Percentiles rank a stretch among this genome's conserved stretches.
phyloP scores from a whole-genome alignment of 2,329 filamentous ascomycete genomes.

The Didymella pinodella region DNA sequence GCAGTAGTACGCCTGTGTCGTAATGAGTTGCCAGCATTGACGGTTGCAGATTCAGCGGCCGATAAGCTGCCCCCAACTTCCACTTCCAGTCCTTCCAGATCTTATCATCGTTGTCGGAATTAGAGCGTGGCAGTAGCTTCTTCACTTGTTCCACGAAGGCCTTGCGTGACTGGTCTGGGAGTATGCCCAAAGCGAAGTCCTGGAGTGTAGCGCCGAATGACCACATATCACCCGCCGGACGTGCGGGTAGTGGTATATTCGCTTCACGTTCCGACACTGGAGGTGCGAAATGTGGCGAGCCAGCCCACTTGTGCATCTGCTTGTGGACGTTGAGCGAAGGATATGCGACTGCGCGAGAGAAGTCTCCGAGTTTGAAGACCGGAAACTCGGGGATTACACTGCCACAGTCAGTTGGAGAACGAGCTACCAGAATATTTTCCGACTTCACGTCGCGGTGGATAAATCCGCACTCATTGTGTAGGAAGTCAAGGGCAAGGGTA shows the following conservation, averaged over 20 bases:
- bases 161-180: slow-evolving; percentile 16
- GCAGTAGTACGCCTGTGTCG: background rate
- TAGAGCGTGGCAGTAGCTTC: background rate
- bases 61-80: slow-evolving; percentile 1
- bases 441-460: slow-evolving; percentile 92
- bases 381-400: slow-evolving; percentile 24
- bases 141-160: background rate
- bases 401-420: slow-evolving; percentile 4
- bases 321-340: background rate
- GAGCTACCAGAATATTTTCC: slow-evolving; percentile 83
- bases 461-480: slow-evolving; percentile 51
- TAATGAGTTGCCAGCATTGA: background rate
- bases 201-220: slow-evolving; percentile 35
- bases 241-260: background rate
- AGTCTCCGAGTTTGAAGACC: slow-evolving; percentile 37
- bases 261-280: slow-evolving; percentile 17
- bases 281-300: slow-evolving; percentile 29
- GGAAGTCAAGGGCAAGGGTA: slow-evolving; percentile 26
- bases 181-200: slow-evolving; percentile 22
- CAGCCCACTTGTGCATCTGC: slow-evolving; percentile 5
- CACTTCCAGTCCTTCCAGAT: background rate
- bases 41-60: background rate
- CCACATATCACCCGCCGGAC: slow-evolving; percentile 33
- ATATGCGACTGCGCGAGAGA: slow-evolving; percentile 23
- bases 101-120: background rate